Evolutionary conservation across 441 rosid species (phyloP).

Genomic region (Viola pubescens): DNA sequence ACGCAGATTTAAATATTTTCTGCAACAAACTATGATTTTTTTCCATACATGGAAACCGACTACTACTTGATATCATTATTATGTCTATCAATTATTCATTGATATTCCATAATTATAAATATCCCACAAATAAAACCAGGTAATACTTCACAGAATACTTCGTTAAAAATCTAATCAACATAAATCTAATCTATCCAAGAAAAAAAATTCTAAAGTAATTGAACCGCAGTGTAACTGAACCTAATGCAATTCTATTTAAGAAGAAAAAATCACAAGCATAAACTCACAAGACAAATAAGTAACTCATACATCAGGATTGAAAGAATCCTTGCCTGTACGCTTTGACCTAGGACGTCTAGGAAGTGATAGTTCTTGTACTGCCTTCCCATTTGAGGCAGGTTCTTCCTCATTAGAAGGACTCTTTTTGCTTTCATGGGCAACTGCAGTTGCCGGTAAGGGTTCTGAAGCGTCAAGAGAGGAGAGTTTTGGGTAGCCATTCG

Average conservation of each 20-base stretch:
- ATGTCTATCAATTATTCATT: background rate
- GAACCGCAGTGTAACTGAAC: too few relatives aligned
- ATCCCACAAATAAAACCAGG: background rate
- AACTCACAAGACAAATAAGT: background rate
- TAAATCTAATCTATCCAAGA: too few relatives aligned
- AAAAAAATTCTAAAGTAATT: too few relatives aligned
- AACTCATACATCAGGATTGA: background rate
- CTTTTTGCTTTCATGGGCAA: too few relatives aligned
- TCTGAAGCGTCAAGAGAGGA: too few relatives aligned
- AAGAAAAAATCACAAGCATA: background rate
- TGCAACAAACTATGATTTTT: background rate
- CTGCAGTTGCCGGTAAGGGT: too few relatives aligned
- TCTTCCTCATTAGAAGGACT: too few relatives aligned
- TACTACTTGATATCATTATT: background rate
- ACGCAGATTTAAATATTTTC: background rate
- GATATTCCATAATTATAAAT: background rate
- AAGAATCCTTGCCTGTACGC: conserved; percentile 11
- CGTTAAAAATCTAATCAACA: too few relatives aligned
- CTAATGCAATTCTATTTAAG: too few relatives aligned
- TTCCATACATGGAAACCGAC: background rate
- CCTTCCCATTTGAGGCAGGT: too few relatives aligned
- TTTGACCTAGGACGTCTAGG: conserved; percentile 3
- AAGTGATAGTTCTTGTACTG: background rate
- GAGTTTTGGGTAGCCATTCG: too few relatives aligned
- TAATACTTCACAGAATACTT: background rate